Percentiles rank a stretch among this genome's conserved stretches.
Evolutionary conservation across 768 basidiomycete species (phyloP).

Genomic region (Postia placenta): DNA sequence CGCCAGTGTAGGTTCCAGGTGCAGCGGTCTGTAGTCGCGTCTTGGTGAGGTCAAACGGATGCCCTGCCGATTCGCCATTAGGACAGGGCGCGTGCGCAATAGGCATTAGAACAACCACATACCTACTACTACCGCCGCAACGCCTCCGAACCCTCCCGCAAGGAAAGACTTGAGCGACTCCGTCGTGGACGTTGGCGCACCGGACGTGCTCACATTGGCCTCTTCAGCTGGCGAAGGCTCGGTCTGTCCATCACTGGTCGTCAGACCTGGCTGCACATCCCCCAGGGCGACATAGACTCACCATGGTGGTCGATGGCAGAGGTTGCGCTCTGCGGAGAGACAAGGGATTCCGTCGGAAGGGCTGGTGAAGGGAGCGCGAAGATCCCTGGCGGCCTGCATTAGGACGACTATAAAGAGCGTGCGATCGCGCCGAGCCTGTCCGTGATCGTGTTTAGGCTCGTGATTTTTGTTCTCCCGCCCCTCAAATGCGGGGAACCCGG

Average conservation of each 20-base stretch:
- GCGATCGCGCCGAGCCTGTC: not conserved
- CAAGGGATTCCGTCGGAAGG: conserved; percentile 4
- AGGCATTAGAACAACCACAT: conserved; percentile 23
- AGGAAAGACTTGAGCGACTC: conserved; percentile 77
- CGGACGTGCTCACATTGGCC: conserved; percentile 2
- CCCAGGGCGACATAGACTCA: conserved; percentile 2
- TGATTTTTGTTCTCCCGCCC: not conserved
- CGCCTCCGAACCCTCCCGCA: conserved; percentile 90
- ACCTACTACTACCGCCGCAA: conserved; percentile 87
- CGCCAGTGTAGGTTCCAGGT: conserved; percentile 85
- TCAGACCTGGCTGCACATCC: not conserved
- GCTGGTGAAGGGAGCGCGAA: not conserved
- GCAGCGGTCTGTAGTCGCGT: conserved; percentile 92
- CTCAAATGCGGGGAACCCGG: no score
- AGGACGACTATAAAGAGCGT: not conserved
- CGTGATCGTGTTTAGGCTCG: not conserved
- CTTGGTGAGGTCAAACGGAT: conserved; percentile 97
- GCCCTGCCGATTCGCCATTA: conserved; percentile 44
- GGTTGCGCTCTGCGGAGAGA: not conserved
- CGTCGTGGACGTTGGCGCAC: conserved; percentile 19
- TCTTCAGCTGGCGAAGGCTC: conserved; percentile 19
- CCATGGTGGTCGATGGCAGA: conserved; percentile 8
- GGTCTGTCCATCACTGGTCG: conserved; percentile 11
- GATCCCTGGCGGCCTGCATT: not conserved
- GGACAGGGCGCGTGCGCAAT: not conserved